These are phyloP conservation scores for Neurospora pannonica DNA, from an alignment of 495 filamentous ascomycete species.

Conservation along the genomic window DNA sequence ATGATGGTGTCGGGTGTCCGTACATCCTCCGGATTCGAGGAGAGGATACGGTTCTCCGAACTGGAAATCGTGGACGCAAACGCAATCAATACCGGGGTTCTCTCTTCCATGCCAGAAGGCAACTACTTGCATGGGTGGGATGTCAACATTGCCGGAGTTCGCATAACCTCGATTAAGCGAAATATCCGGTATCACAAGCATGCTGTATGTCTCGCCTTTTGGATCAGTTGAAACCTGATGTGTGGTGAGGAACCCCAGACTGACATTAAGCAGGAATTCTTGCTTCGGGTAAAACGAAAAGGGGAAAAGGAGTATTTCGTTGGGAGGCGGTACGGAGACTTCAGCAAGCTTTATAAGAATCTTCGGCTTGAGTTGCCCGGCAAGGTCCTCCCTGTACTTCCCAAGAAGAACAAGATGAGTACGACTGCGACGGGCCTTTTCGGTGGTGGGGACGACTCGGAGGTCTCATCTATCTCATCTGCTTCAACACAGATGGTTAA, in stretches of 20 bases:
- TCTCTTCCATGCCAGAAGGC: constrained; percentile 80
- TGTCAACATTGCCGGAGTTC: constrained; percentile 87
- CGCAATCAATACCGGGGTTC: constrained; percentile 78
- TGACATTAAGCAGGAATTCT: constrained; percentile 61
- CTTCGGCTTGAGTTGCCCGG: constrained; percentile 82
- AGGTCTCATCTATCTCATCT: constrained; percentile 69
- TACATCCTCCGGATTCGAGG: constrained; percentile 94
- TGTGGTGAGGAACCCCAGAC: background rate
- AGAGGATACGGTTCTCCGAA: constrained; percentile 90
- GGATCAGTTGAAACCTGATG: background rate
- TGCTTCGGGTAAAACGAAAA: constrained; percentile 69
- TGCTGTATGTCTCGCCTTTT: constrained; percentile 51
- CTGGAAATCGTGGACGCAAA: constrained; percentile 92
- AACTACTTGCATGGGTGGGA: constrained; percentile 92
- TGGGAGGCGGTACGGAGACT: constrained; percentile 81
- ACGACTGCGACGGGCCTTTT: constrained; percentile 48
- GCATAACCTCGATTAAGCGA: constrained; percentile 69
- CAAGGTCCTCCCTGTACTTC: constrained; percentile 77
- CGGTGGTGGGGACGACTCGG: constrained; percentile 51
- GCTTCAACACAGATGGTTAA: constrained; percentile 46
- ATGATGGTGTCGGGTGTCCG: constrained; percentile 99
- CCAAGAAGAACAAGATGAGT: constrained; percentile 79
- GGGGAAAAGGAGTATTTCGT: constrained; percentile 66
- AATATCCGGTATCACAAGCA: constrained; percentile 87
- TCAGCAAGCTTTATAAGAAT: constrained; percentile 65